A percentile compares a stretch with the other conserved stretches of the same genome.
Evolutionary conservation across 148 eudicot species (phyloP).

Genomic region (Heliamphora exappendiculata): DNA sequence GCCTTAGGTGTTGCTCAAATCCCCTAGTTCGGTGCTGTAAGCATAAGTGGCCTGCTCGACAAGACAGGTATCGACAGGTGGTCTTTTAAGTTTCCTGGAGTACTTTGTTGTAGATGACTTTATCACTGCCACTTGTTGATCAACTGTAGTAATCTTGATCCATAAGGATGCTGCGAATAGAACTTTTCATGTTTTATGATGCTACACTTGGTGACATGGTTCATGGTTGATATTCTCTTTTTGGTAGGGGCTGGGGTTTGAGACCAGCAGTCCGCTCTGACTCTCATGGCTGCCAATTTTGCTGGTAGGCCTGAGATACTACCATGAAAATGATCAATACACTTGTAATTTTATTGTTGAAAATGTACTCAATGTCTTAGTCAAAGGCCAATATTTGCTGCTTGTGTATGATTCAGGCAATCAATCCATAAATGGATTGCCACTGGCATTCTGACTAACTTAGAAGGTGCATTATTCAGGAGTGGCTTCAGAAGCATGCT

Average conservation of each 20-base stretch:
- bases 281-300: not conserved
- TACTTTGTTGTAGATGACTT: not conserved
- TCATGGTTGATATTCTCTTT: not conserved
- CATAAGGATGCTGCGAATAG: not conserved
- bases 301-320: not conserved
- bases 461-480: conserved; percentile 38
- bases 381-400: conserved; percentile 3
- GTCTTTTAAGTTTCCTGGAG: too few species aligned
- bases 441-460: conserved; percentile 20
- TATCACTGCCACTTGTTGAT: not conserved
- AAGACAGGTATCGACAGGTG: too few species aligned
- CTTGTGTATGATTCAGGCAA: conserved; percentile 18
- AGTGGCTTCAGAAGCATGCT: conserved; percentile 79
- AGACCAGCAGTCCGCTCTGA: not conserved
- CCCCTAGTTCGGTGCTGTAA: not conserved
- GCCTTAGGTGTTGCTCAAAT: not conserved
- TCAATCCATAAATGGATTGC: conserved; percentile 14
- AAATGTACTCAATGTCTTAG: not conserved
- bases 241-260: not conserved
- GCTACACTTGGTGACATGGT: not conserved
- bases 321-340: not conserved
- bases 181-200: not conserved
- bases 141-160: not conserved
- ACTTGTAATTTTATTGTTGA: not conserved
- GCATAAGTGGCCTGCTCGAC: not conserved